Evolutionary conservation across 352 stramenopile species (phyloP).

Genomic region (Phytophthora pini): DNA sequence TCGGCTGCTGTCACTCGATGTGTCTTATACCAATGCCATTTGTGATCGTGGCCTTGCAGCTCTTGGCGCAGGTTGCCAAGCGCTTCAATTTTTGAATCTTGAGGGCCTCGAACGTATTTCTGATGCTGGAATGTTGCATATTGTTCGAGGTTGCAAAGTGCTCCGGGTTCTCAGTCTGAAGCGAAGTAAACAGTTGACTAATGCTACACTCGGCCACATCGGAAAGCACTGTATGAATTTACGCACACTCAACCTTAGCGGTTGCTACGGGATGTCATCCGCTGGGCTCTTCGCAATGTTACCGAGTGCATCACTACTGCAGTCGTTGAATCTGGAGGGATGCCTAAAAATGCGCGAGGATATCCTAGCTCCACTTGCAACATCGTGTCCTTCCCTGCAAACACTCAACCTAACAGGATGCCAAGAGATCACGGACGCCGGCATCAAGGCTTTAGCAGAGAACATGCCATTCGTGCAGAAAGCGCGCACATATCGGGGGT

Average conservation of each 20-base stretch:
- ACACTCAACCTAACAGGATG: slow-evolving; percentile 78
- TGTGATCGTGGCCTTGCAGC: slow-evolving; percentile 62
- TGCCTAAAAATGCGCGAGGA: slow-evolving; percentile 76
- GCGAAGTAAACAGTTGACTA: slow-evolving; percentile 66
- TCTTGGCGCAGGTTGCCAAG: slow-evolving; percentile 53
- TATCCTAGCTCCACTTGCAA: slow-evolving; percentile 64
- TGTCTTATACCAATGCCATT: slow-evolving; percentile 68
- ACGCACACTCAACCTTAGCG: slow-evolving; percentile 62
- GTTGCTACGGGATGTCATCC: slow-evolving; percentile 70
- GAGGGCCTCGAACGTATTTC: slow-evolving; percentile 69
- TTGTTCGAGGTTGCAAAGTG: slow-evolving; percentile 56
- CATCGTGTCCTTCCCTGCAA: slow-evolving; percentile 60
- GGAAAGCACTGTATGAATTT: slow-evolving; percentile 56
- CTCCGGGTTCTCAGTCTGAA: slow-evolving; percentile 71
- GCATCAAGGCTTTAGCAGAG: slow-evolving; percentile 66
- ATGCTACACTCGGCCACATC: slow-evolving; percentile 54
- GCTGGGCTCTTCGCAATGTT: slow-evolving; percentile 59
- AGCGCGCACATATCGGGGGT: slow-evolving; percentile 57
- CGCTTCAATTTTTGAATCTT: slow-evolving; percentile 80
- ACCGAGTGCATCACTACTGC: slow-evolving; percentile 52
- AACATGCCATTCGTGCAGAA: slow-evolving; percentile 76
- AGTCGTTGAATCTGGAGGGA: slow-evolving; percentile 75
- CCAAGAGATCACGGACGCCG: slow-evolving; percentile 79
- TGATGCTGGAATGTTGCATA: slow-evolving; percentile 48
- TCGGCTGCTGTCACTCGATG: slow-evolving; percentile 68